Conservation (phyloP, 23 red algal genomes). For the Gracilaria gracilis region DNA sequence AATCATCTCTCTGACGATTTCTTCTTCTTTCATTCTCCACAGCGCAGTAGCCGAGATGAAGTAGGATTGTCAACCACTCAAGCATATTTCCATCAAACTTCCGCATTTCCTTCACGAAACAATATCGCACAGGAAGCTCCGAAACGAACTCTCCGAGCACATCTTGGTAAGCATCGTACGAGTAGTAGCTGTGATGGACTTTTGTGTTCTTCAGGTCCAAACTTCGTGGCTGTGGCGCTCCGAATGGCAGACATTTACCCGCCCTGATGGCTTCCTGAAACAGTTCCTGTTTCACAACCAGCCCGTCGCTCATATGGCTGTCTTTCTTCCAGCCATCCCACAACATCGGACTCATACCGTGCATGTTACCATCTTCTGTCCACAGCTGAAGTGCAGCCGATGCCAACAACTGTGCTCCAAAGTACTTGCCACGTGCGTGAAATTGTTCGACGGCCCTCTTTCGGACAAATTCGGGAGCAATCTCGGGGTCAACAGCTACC, state of each 20-base stretch:
- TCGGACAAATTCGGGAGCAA: too few relatives aligned
- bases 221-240: background rate
- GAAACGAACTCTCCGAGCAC: background rate
- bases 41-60: background rate
- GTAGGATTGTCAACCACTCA: background rate
- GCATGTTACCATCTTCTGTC: too few relatives aligned
- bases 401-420: too few relatives aligned
- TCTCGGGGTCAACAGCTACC: too few relatives aligned
- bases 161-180: background rate
- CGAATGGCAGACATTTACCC: background rate
- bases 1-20: background rate
- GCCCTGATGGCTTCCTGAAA: background rate
- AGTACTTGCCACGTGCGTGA: too few relatives aligned
- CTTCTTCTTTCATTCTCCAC: background rate
- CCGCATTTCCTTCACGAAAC: background rate
- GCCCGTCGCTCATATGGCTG: too few relatives aligned
- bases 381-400: too few relatives aligned
- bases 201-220: background rate
- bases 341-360: background rate
- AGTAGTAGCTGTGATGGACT: background rate
- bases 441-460: too few relatives aligned
- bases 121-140: background rate
- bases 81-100: background rate
- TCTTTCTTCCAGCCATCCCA: background rate
- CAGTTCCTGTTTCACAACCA: slow-evolving; percentile 7